Evolutionary conservation across 139 green algal species (phyloP).

Genomic region (Picochlorum sp.): DNA sequence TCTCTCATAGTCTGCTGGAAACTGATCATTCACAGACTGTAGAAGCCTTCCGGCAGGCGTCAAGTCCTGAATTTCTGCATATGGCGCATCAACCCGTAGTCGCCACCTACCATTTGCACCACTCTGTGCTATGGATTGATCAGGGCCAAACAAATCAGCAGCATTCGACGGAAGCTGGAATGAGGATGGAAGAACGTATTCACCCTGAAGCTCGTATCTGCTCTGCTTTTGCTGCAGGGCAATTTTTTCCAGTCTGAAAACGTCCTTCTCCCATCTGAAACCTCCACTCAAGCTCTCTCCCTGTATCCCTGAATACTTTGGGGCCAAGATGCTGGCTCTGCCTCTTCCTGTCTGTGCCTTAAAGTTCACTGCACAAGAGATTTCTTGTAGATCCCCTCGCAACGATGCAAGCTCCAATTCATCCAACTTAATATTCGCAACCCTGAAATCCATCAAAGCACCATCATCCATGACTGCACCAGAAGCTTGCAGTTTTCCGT

Average conservation of each 20-base stretch:
- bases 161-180: slow-evolving; percentile 33
- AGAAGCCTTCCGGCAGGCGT: slow-evolving; percentile 75
- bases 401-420: slow-evolving; percentile 81
- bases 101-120: slow-evolving; percentile 23
- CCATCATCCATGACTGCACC: slow-evolving; percentile 22
- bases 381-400: slow-evolving; percentile 57
- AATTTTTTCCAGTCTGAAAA: slow-evolving; percentile 74
- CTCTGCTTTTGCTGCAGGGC: slow-evolving; percentile 55
- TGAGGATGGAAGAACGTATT: slow-evolving; percentile 61
- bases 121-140: slow-evolving; percentile 16
- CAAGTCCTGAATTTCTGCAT: slow-evolving; percentile 77
- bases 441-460: slow-evolving; percentile 19
- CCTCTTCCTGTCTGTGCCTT: slow-evolving; percentile 40
- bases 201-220: slow-evolving; percentile 67
- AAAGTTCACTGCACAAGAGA: slow-evolving; percentile 61
- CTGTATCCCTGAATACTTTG: slow-evolving; percentile 58
- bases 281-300: slow-evolving; percentile 46
- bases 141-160: slow-evolving; percentile 17
- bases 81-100: slow-evolving; percentile 52
- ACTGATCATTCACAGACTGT: slow-evolving; percentile 27
- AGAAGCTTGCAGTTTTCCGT: slow-evolving; percentile 32
- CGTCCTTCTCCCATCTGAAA: slow-evolving; percentile 71
- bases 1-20: slow-evolving; percentile 51
- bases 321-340: slow-evolving; percentile 36
- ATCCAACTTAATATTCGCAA: slow-evolving; percentile 60